Evolutionary conservation across 805 yeast genomes (phyloP), one percentile per base, ranked within the genome.

Genomic region (Wickerhamomyces tratensis): DNA sequence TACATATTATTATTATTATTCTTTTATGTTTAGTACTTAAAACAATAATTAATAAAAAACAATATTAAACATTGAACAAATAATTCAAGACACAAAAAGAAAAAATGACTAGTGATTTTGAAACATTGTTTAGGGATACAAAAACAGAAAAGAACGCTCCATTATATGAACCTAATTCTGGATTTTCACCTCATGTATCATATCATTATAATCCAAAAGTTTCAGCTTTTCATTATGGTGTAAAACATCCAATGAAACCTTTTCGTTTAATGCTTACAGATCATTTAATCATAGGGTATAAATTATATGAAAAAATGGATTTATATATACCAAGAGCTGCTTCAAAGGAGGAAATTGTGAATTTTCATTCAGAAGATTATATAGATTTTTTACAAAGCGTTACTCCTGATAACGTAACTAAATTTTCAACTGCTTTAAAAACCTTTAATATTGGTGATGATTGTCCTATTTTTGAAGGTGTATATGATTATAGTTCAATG

Each of bases 221-320:
- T 0, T 72, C 86, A 1, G 74, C 77, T 49, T 89, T 81, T 62
- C 96, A 89, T 31, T 93, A 93, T 60, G 98, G 98, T 44, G 93
- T 96, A 5, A 96, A 96, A 29, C 98, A 93, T 63, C 97, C 97
- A 36, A 93, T 93, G 98, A 93, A 93, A 61, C 98, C 98, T 25
- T 97, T 91, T 63, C 79, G 98, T 59, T 88, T 93, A 67, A 83
- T 98, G 77, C 89, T 93, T 95, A 95, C 98, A 7, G 98, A 93
- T 63, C 86, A 95, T 36, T 72, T 93, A 56, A 86, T 93, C 50
- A 91, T 93, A 95, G 89, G 91, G 65, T 93, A 93, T 62, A 98
- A 97, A 2, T 73, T 93, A 41, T 89, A 93, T 68, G 87, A 89
- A 63, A 85, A 91, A 65, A 91, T 93, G 96, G 98, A 93, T 61